Evolutionary conservation across 1,284 basidiomycete species (phyloP).

Genomic region (Trametes pubescens): DNA sequence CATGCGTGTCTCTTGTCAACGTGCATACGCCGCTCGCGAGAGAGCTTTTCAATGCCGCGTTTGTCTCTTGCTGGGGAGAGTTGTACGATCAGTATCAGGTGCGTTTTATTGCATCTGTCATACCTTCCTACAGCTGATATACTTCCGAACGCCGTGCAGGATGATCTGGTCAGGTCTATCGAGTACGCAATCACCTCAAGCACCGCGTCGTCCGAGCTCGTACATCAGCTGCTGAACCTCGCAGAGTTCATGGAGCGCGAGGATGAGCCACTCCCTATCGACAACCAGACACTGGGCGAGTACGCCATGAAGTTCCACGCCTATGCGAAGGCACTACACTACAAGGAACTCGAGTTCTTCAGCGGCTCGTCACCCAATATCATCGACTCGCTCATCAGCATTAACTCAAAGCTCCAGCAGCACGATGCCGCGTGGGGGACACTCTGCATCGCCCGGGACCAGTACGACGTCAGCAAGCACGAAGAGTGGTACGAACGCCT

Average conservation of each 20-base stretch:
- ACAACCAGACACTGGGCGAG: conserved; percentile 92
- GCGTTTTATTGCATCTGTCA: neutral
- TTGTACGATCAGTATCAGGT: conserved; percentile 97
- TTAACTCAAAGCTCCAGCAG: conserved; percentile 98
- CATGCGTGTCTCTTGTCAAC: conserved; percentile 94
- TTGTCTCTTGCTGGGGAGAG: conserved; percentile 98
- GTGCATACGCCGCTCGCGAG: conserved; percentile 92
- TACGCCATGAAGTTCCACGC: conserved; percentile 95
- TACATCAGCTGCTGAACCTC: conserved; percentile 95
- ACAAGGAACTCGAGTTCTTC: conserved; percentile 99
- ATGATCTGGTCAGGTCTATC: conserved; percentile 92
- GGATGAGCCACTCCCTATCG: conserved; percentile 95
- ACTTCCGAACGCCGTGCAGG: conserved; percentile 55
- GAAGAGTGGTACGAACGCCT: conserved; percentile 99
- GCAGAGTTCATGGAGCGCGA: conserved; percentile 99
- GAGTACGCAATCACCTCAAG: conserved; percentile 87
- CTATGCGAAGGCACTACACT: conserved; percentile 98
- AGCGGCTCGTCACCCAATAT: conserved; percentile 88
- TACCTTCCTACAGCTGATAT: too few species aligned
- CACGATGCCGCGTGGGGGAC: conserved; percentile 97
- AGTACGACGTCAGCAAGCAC: conserved; percentile 87
- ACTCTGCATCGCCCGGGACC: conserved; percentile 85
- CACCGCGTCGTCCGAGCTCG: conserved; percentile 87
- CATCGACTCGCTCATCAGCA: conserved; percentile 94
- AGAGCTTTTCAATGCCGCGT: conserved; percentile 98